Base-by-base conservation (phyloP, 2,329 filamentous ascomycete species). In the Aureobasidium leucospermi region DNA sequence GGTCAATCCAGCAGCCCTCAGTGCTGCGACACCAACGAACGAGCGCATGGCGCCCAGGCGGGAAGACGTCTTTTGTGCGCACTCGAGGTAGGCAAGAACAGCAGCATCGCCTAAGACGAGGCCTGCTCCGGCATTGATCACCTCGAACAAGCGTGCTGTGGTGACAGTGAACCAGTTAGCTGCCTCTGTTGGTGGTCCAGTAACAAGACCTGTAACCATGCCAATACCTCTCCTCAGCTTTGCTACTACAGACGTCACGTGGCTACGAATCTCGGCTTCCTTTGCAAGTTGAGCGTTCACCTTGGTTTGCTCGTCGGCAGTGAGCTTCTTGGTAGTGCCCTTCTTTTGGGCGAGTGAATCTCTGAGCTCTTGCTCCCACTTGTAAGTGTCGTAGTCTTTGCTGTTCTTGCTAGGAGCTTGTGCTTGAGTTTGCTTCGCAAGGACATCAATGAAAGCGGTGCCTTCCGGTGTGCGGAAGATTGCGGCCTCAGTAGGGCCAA, bases 311-410 rank as follows among this genome's bases (percentile, higher is more conserved):
- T 99, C 93, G 38, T 97, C 94, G 0, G 89, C 76, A 0, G 90
- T 94, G 9, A 97, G 83, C 74, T 96, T 99, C 76, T 91, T 93
- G 67, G 90, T 85, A 62, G 89, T 84, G 1, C 93, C 93, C 73
- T 93, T 96, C 78, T 97, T 99, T 70, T 89, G 82, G n/a, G 92
- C 91, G 42, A 99, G 75, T 67, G 96, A 90, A 41, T 85, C 81
- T 60, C 92, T 82, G 7, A 99, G 80, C 64, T 99, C 94, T 71
- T 93, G 88, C 73, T 99, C 94, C 94, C 95, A 99, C 73, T 96
- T 96, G 42, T 96, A 75, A 1, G 90, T 95, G 67, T 99, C 90
- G 67, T 96, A 96, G 70, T 97, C 94, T 71, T 96, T 96, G 51
- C 85, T 87, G 67, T 90, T 96, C 75, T 96, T 97, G 74, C 91